Base-by-base conservation (phyloP, 768 basidiomycete genomes). In the Leucocoprinus birnbaumii region DNA sequence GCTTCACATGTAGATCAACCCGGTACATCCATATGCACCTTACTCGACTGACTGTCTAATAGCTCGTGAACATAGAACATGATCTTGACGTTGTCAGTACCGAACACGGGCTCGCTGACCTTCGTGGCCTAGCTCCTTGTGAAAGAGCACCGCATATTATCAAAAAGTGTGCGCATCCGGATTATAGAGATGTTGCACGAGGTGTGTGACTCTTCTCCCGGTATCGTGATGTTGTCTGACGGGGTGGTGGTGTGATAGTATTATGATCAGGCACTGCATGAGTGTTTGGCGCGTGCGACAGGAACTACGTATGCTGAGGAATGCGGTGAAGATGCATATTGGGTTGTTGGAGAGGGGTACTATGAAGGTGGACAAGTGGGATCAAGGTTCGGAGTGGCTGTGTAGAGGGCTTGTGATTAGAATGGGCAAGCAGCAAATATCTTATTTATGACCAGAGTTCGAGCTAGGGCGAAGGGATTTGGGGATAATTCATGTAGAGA, bases 1-100 rank as follows among this genome's bases (percentile, higher is more conserved):
- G 72, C 70, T 1, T 74, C 73, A 11, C 78, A 79, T 56, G 59
- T 79, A 7, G 78, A 79, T 57, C 78, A 79, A 51, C 78, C 77
- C 19, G 76, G 76, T 76, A 26, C 24, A 70, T 64, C 7, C 19
- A n/a, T 14, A 38, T 35, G 18, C 6, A n/a, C 10, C 13, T 5
- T 21, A 31, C 18, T 16, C 31, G 11, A 5, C 11, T 31, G 31
- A 31, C 31, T 31, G 11, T 10, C n/a, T 7, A 38, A 14, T 38
- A 16, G n/a, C 38, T 13, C n/a, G 3, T 3, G 8, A 4, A 7
- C 6, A 11, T 31, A 75, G 78, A 79, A 60, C 78, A 79, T 54
- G 78, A 78, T 55, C 65, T 79, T 3, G 78, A 79, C 55, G 59
- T 79, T 19, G 57, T 79, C 50, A 75, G 78, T 16, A 78, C 78